Base-by-base conservation (phyloP, 768 basidiomycete genomes). In the Lyophyllum shimeji region DNA sequence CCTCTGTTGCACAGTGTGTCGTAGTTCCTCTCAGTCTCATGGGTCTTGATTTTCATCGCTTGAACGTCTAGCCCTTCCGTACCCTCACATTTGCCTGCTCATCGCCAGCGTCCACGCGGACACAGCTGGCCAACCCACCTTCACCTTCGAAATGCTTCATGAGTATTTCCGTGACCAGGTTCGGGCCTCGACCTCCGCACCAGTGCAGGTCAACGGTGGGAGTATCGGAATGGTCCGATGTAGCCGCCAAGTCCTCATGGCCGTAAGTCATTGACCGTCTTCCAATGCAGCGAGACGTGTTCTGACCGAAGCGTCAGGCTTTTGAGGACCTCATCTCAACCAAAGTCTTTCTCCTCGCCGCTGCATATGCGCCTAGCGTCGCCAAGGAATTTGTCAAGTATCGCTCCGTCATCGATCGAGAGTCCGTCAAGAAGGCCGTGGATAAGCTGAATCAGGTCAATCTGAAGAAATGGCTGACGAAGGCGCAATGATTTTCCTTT, bases 111-210 rank as follows among this genome's bases (percentile, higher is more conserved):
- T 86, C 64, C 95, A 97, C 65, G 78, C 85, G 3, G 74, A 84
- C 23, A 86, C 85, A 9, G 83, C 84, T 6, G 95, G 95, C 0
- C 87, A 94, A 56, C 78, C 88, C 18, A 73, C 74, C 13, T 86
- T 97, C 71, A 98, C 91, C 27, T 96, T 98, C 66, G 93, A 95
- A 63, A 93, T 95, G 86, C 80, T 96, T 7, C 80, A 89, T 58
- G 90, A 92, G 50, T 77, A 79, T 29, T 94, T 95, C 67, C 82
- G 84, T 20, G 82, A 86, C 58, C 89, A 91, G 70, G 80, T 89
- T 18, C 84, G 87, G 20, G 78, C 84, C 20, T 88, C 90, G 6
- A 77, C 79, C 9, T 82, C 86, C 7, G 89, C 90, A 0, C 91
- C 92, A 1, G 82, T 93, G 18, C 85, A 87, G 50, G 68, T 91